Evolutionary conservation across 208 protist species (phyloP).

Genomic region (Endotrypanum monterogeii): DNA sequence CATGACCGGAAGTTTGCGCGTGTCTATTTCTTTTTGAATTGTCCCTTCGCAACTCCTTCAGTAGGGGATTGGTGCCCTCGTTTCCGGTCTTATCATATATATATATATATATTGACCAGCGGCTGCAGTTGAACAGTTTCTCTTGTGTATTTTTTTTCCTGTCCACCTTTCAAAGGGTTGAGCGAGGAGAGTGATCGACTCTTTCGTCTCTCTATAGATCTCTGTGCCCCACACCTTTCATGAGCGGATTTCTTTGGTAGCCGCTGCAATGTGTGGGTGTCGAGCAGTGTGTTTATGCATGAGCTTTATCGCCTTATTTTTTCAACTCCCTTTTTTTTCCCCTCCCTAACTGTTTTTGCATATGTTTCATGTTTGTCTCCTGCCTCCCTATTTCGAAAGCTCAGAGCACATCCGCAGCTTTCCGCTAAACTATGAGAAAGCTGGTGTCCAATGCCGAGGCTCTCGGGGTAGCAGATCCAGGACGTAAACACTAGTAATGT

Average conservation of each 20-base stretch:
- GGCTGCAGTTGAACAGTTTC: background rate
- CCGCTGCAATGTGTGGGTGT: background rate
- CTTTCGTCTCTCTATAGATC: too few relatives aligned
- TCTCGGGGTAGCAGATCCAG: too few relatives aligned
- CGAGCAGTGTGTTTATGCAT: background rate
- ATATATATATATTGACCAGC: background rate
- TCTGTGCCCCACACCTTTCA: too few relatives aligned
- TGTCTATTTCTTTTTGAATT: background rate
- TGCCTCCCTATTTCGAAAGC: background rate
- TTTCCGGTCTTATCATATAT: too few relatives aligned
- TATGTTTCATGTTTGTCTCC: background rate
- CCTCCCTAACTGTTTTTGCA: background rate
- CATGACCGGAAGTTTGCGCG: background rate
- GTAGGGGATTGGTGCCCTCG: too few relatives aligned
- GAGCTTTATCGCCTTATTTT: too few relatives aligned
- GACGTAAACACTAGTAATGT: too few relatives aligned
- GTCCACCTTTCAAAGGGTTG: background rate
- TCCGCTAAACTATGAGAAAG: too few relatives aligned
- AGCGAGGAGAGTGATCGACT: too few relatives aligned
- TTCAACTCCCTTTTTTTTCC: background rate
- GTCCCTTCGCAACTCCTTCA: background rate
- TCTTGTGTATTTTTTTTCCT: too few relatives aligned
- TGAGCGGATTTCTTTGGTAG: too few relatives aligned
- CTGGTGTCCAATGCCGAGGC: too few relatives aligned
- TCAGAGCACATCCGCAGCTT: background rate